Conservation (phyloP, 176 grass and related monocot species). For the Panicum miliaceum region DNA sequence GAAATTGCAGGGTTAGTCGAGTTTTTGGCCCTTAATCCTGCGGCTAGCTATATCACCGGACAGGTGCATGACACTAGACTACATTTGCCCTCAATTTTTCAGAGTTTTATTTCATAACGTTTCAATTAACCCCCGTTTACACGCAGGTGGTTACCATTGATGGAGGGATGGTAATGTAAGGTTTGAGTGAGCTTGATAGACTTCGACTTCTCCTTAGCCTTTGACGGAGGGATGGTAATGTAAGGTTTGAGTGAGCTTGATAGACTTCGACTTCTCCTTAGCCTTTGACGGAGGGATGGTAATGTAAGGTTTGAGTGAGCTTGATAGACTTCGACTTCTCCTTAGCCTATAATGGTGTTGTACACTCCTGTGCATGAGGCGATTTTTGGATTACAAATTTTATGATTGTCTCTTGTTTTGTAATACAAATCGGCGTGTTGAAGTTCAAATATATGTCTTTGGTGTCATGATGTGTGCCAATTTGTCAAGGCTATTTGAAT, state of each 20-base stretch:
- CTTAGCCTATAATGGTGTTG: background rate
- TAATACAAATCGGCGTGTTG: conserved; percentile 29
- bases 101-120: background rate
- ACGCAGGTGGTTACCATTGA: conserved; percentile 66
- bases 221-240: background rate
- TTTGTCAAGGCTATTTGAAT: background rate
- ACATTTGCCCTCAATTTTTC: background rate
- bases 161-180: conserved; percentile 76
- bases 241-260: conserved; percentile 26
- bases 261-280: background rate
- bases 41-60: conserved; percentile 55
- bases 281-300: no score
- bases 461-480: background rate
- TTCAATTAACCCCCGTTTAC: background rate
- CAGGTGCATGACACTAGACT: conserved; percentile 44
- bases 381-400: conserved; percentile 42
- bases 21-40: conserved; percentile 55
- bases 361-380: background rate
- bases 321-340: conserved; percentile 8
- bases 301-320: conserved; percentile 40
- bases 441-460: conserved; percentile 6
- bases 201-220: background rate
- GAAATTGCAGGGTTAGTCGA: conserved; percentile 58
- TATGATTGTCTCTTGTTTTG: background rate
- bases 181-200: conserved; percentile 1